These are phyloP conservation scores for Coffea eugenioides DNA, from an alignment of 257 asterid species.

Conservation along the genomic window DNA sequence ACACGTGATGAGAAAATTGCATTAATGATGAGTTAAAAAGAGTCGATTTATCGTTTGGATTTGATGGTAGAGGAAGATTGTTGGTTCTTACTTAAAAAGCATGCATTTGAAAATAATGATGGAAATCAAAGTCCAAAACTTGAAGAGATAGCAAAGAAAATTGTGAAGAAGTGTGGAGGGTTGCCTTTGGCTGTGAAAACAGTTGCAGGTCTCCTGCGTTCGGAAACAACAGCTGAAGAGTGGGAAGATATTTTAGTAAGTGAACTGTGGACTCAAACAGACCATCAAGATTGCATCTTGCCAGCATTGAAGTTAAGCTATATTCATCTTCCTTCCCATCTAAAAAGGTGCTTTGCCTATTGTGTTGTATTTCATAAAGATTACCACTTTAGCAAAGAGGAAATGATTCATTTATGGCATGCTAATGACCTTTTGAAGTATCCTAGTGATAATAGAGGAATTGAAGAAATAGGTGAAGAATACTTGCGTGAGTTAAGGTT, in stretches of 20 bases:
- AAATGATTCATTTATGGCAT: conserved; percentile 8
- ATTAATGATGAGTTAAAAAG: conserved; percentile 26
- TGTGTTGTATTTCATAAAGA: conserved; percentile 14
- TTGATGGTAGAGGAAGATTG: background rate
- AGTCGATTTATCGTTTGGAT: background rate
- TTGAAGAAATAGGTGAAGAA: background rate
- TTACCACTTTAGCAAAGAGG: background rate
- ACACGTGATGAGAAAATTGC: conserved; percentile 52
- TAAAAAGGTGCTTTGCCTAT: conserved; percentile 14
- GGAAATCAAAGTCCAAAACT: background rate
- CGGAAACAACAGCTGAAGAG: background rate
- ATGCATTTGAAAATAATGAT: conserved; percentile 5
- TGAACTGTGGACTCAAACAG: background rate
- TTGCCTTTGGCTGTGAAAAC: conserved; percentile 22
- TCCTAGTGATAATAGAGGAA: background rate
- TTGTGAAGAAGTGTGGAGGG: conserved; percentile 5
- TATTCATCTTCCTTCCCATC: conserved; percentile 13
- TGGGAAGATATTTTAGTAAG: conserved; percentile 8
- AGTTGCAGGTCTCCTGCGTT: conserved; percentile 7
- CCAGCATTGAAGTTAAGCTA: conserved; percentile 14
- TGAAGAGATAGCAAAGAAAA: conserved; percentile 1
- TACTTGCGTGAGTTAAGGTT: background rate
- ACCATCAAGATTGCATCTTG: background rate
- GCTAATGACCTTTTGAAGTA: conserved; percentile 13
- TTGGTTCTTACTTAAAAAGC: conserved; percentile 12